Base-by-base conservation (phyloP, 768 basidiomycete species). In the Serendipita indica region DNA sequence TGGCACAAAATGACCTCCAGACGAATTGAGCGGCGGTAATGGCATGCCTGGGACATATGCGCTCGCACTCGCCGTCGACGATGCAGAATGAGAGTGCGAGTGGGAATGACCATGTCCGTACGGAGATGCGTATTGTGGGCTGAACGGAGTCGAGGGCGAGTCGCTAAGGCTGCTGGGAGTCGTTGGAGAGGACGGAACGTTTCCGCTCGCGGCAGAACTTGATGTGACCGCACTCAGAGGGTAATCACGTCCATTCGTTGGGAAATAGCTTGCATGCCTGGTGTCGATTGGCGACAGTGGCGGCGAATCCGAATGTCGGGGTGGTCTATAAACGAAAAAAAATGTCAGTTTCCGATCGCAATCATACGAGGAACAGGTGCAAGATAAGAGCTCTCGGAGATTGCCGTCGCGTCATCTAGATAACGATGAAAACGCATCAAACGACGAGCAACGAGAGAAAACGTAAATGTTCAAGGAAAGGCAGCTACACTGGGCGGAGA, bases 161-260 rank as follows among this genome's bases (percentile, higher is more conserved):
- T 54, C 49, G 32, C 49, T 54, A 18, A 54, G 22, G 49, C 49
- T 54, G 32, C 49, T 54, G 22, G 49, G 49, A 54, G 49, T 54
- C 30, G 49, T 54, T 33, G 49, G 49, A n/a, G 49, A 54, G 25
- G 49, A 54, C 10, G 49, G 49, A 18, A 43, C 41, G 41, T 43
- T 43, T 25, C 41, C 41, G 27, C 41, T 43, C 18, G 41, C 41
- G 18, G 25, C 49, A 16, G 49, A 33, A 18, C 49, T 33, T 10
- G 49, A 54, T 28, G 22, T 54, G 12, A 54, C 49, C 32, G 49
- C 49, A 27, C 49, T 54, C 49, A 54, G 25, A 54, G 49, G 49
- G 32, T 54, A 54, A 28, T 54, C 49, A n/a, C 49, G 49, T 16
- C 32, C 25, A 13, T 20, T 27, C 49, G 49, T 16, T 28, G 49